Conservation (phyloP, 2,329 filamentous ascomycete species). For the Trichoderma asperellum region DNA sequence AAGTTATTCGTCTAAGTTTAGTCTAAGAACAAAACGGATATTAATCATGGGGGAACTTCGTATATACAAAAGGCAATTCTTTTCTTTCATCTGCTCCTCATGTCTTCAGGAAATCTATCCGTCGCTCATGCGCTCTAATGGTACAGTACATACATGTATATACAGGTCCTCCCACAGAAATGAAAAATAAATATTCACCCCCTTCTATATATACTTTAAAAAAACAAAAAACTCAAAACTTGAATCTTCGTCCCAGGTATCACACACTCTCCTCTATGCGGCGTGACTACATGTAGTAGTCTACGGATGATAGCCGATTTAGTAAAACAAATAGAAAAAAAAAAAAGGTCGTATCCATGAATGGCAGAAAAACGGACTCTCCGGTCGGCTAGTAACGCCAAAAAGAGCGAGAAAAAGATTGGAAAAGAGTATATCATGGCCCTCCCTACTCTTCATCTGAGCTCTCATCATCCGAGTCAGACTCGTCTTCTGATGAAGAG, state of each 20-base stretch:
- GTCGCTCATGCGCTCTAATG: constrained; percentile 20
- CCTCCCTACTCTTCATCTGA: constrained; percentile 33
- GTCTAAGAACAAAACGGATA: neutral
- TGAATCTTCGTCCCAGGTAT: constrained; percentile 34
- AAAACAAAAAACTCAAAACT: constrained; percentile 1
- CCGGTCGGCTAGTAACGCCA: neutral
- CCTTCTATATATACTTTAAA: neutral
- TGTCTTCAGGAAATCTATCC: constrained; percentile 20
- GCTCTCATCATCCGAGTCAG: constrained; percentile 31
- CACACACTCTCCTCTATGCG: constrained; percentile 14
- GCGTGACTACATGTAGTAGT: constrained; percentile 30
- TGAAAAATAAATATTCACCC: neutral
- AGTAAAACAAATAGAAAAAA: neutral
- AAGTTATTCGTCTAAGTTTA: constrained; percentile 54
- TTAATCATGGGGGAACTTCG: neutral
- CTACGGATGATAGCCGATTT: constrained; percentile 32
- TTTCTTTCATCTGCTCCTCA: constrained; percentile 12
- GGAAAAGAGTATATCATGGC: neutral
- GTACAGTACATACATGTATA: constrained; percentile 24
- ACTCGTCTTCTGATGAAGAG: constrained; percentile 38
- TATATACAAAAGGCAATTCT: neutral
- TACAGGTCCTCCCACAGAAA: neutral
- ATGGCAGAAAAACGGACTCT: neutral
- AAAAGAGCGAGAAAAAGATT: neutral
- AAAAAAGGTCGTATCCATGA: neutral